Evolutionary conservation across 495 filamentous ascomycete species (phyloP).

Genomic region (Arthonia radiata): DNA sequence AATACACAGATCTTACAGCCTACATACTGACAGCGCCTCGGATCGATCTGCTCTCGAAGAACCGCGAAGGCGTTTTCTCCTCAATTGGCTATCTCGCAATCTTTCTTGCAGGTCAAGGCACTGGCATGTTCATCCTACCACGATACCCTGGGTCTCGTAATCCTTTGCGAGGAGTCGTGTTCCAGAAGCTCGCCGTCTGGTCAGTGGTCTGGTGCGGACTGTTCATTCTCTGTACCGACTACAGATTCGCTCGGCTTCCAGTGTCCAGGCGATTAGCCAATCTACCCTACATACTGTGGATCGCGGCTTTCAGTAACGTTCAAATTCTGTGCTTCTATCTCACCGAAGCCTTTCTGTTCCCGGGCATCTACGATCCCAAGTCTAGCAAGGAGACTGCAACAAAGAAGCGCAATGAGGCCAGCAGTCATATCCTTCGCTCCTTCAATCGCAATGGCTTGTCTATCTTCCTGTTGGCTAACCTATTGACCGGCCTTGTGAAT

Average conservation of each 20-base stretch:
- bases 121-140: constrained; percentile 55
- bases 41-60: constrained; percentile 54
- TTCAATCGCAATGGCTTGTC: constrained; percentile 77
- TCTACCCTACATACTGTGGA: constrained; percentile 82
- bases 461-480: constrained; percentile 69
- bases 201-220: constrained; percentile 38
- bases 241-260: constrained; percentile 34
- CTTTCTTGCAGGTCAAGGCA: constrained; percentile 69
- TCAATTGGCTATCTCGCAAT: constrained; percentile 88
- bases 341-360: constrained; percentile 56
- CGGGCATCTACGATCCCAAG: constrained; percentile 31
- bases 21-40: constrained; percentile 72
- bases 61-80: constrained; percentile 72
- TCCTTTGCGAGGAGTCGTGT: no score
- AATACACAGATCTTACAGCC: constrained; percentile 50
- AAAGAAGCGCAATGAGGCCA: constrained; percentile 35
- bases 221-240: constrained; percentile 40
- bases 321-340: constrained; percentile 56
- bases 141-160: constrained; percentile 20
- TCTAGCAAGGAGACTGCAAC: constrained; percentile 17
- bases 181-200: constrained; percentile 34
- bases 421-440: constrained; percentile 50
- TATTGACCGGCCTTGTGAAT: constrained; percentile 75
- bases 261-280: constrained; percentile 84
- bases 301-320: constrained; percentile 58